Percentiles rank a stretch among this genome's conserved stretches.
These are phyloP conservation scores for Amaranthus tricolor DNA, from an alignment of 179 eudicot species.

Conservation along the genomic window DNA sequence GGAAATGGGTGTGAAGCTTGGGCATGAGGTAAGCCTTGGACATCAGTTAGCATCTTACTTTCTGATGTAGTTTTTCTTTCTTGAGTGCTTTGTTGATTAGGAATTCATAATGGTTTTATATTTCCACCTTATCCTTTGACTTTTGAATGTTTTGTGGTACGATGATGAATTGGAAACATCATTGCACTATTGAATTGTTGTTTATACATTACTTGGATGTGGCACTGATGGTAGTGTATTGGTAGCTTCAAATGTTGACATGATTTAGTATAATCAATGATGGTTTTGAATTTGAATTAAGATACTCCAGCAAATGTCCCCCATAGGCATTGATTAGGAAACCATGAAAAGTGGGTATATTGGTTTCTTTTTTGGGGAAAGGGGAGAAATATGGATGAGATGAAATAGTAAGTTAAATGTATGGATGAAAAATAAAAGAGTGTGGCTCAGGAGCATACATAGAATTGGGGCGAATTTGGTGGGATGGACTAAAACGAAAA, in stretches of 20 bases:
- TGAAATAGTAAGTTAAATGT: too few relatives aligned
- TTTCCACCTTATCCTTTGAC: background rate
- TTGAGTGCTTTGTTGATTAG: background rate
- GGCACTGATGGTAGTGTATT: background rate
- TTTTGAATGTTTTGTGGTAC: background rate
- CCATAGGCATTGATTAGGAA: too few relatives aligned
- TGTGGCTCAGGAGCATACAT: too few relatives aligned
- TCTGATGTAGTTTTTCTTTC: conserved; percentile 4
- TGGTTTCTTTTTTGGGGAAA: too few relatives aligned
- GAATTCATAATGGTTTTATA: background rate
- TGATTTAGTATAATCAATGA: background rate
- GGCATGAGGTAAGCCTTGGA: conserved; percentile 53
- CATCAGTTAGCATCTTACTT: conserved; percentile 1
- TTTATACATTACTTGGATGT: background rate
- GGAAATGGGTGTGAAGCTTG: conserved; percentile 72
- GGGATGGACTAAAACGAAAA: too few relatives aligned
- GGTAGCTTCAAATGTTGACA: background rate
- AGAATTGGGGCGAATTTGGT: too few relatives aligned
- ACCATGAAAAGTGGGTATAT: too few relatives aligned
- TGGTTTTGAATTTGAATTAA: background rate
- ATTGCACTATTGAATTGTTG: background rate
- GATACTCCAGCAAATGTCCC: too few relatives aligned
- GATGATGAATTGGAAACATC: background rate
- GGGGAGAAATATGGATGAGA: too few relatives aligned
- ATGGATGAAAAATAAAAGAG: too few relatives aligned